Evolutionary conservation across 805 yeast species (phyloP), one percentile per base, ranked within the genome.

Genomic region (Candida patagonica): DNA sequence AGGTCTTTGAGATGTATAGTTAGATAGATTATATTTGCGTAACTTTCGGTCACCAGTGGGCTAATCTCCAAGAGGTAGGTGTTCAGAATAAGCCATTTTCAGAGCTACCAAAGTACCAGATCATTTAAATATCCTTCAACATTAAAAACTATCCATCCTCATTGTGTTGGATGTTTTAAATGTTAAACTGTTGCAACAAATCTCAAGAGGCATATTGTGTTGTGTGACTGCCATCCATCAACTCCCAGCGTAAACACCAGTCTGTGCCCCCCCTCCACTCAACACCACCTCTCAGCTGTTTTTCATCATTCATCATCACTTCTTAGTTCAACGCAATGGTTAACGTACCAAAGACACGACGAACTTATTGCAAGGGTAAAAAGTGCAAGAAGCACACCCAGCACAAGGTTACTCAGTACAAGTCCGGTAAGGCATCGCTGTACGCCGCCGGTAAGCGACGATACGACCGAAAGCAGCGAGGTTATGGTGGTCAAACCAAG

Each of bases 401-500:
- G 76, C 98, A 92, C 94, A 92, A 89, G 80, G 98, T 92, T 67
- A 89, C 99, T 73, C 99, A 92, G 79, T 92, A 92, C 94, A 92
- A 92, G 68, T 95, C 97, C 69, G 98, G 99, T 76, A 92, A 92
- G 79, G 97, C 98, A 70, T 89, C 97, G 55, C 80, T 88, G 64
- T 87, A 79, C 68, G 96, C 97, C 61, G 97, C 92, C 78, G 99
- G 99, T 82, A 92, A 94, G 89, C 87, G 99, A 80, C 88, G 99
- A 80, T 92, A 92, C 78, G 98, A 92, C 89, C 95, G 99, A 76
- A 92, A 92, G 76, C 98, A 92, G 78, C 69, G 83, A 64, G 98
- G 98, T 87, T 92, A 79, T 76, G 99, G 99, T 85, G 99, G 99
- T 85, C 99, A 92, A 78, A 92, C 98, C 75, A 92, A 87, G 80